phyloP scores from a whole-genome alignment of 108 stramenopile species.

The Nitzschia sp. region DNA sequence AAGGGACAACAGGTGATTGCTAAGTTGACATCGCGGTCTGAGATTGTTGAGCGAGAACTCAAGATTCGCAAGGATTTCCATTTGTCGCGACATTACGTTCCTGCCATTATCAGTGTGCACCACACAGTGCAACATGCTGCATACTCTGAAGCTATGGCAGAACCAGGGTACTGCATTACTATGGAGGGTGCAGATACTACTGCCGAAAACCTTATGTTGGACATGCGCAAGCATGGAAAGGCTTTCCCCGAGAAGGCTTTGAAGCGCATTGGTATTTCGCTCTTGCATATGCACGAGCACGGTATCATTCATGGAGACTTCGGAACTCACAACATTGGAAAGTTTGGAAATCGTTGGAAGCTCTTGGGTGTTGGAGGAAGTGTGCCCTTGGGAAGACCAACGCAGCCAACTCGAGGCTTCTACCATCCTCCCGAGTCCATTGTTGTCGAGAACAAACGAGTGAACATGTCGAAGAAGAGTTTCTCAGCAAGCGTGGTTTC shows the following conservation, averaged over 20 bases:
- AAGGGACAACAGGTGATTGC: constrained; percentile 89
- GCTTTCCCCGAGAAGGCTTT: constrained; percentile 77
- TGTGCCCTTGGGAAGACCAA: constrained; percentile 62
- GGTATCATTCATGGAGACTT: constrained; percentile 87
- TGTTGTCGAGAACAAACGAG: constrained; percentile 61
- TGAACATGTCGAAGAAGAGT: constrained; percentile 50
- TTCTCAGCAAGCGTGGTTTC: constrained; percentile 66
- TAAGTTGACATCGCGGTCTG: constrained; percentile 79
- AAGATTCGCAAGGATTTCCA: constrained; percentile 84
- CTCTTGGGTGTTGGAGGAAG: constrained; percentile 84
- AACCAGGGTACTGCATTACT: constrained; percentile 88
- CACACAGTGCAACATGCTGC: constrained; percentile 91
- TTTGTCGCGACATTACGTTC: constrained; percentile 86
- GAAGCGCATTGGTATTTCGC: constrained; percentile 80
- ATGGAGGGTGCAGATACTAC: constrained; percentile 92
- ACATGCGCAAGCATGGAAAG: constrained; percentile 75
- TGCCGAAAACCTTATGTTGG: constrained; percentile 86
- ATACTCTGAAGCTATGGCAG: constrained; percentile 87
- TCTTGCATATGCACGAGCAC: constrained; percentile 87
- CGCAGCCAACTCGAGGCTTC: constrained; percentile 80
- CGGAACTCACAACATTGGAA: constrained; percentile 87
- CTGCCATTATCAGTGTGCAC: constrained; percentile 88
- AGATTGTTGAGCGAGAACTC: constrained; percentile 84
- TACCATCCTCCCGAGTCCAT: constrained; percentile 88
- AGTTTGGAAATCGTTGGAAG: constrained; percentile 85